Percentiles rank a stretch among this genome's conserved stretches.
Conservation (phyloP, 139 green algal species). For the Spirogloea muscicola region DNA sequence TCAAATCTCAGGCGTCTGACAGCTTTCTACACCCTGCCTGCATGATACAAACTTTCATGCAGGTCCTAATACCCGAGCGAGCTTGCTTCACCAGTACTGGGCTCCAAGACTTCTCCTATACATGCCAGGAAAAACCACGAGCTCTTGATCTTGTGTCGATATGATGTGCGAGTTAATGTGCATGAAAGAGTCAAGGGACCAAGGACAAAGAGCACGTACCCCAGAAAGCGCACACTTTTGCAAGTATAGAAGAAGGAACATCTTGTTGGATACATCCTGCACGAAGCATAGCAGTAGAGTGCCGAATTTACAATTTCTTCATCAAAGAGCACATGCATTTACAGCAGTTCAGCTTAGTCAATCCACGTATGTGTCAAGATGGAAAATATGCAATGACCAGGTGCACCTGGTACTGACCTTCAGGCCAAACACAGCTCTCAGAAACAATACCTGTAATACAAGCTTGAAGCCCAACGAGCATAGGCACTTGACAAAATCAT, state of each 20-base stretch:
- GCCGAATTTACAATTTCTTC: background rate
- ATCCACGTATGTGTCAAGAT: too few relatives aligned
- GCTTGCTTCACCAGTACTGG: too few relatives aligned
- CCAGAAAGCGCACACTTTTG: conserved; percentile 4
- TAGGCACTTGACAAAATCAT: conserved; percentile 11
- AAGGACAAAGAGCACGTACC: background rate
- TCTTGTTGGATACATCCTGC: conserved; percentile 45
- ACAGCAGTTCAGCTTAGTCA: too few relatives aligned
- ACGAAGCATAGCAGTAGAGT: background rate
- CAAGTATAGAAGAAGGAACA: conserved; percentile 36
- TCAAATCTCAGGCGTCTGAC: conserved; percentile 15
- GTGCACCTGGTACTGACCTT: background rate
- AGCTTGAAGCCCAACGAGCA: conserved; percentile 16
- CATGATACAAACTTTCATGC: conserved; percentile 1
- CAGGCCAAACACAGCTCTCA: background rate
- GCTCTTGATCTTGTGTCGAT: too few relatives aligned
- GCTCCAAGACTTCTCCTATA: conserved; percentile 6
- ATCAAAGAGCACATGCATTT: background rate
- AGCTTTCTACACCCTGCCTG: conserved; percentile 14
- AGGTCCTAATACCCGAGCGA: background rate
- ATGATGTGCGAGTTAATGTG: too few relatives aligned
- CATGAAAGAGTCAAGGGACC: background rate
- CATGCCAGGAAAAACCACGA: background rate
- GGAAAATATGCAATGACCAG: background rate
- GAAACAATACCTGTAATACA: background rate